Percentiles rank a stretch among this genome's conserved stretches.
Conservation (phyloP, 2,329 filamentous ascomycete species). For the Cladosporium colombiae region DNA sequence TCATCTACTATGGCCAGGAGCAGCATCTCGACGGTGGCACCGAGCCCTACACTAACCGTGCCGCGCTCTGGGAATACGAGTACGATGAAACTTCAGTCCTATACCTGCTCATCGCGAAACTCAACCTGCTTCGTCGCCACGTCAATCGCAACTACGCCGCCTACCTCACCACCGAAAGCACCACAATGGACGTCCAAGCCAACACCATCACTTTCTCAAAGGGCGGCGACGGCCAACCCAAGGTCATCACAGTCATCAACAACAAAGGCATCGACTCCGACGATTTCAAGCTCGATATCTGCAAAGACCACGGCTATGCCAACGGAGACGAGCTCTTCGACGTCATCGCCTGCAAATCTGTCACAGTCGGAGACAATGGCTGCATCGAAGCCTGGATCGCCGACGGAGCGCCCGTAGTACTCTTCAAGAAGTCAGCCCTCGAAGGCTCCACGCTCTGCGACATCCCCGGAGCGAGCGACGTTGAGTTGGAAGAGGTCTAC, state of each 20-base stretch:
- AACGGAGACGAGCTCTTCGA: conserved; percentile 36
- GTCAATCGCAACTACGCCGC: neutral
- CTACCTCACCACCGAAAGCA: conserved; percentile 37
- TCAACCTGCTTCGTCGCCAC: conserved; percentile 22
- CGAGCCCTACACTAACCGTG: conserved; percentile 25
- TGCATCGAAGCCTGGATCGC: conserved; percentile 37
- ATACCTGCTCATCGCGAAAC: conserved; percentile 20
- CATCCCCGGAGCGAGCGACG: conserved; percentile 9
- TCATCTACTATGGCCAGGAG: conserved; percentile 30
- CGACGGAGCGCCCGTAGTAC: conserved; percentile 37
- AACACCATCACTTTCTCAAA: conserved; percentile 49
- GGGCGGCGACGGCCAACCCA: conserved; percentile 39
- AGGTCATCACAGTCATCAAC: conserved; percentile 48
- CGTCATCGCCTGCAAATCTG: conserved; percentile 37
- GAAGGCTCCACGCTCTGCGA: conserved; percentile 30
- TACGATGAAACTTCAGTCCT: conserved; percentile 22
- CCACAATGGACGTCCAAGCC: conserved; percentile 46
- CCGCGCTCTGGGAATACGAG: conserved; percentile 22
- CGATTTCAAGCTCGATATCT: conserved; percentile 35
- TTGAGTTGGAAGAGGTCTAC: conserved; percentile 1
- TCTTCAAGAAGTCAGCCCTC: conserved; percentile 32
- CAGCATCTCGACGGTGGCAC: conserved; percentile 24
- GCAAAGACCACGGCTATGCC: conserved; percentile 11
- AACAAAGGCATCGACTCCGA: conserved; percentile 42
- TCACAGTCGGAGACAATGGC: conserved; percentile 32